Conservation (phyloP, 1,284 basidiomycete species). For the Marasmius oreades region DNA sequence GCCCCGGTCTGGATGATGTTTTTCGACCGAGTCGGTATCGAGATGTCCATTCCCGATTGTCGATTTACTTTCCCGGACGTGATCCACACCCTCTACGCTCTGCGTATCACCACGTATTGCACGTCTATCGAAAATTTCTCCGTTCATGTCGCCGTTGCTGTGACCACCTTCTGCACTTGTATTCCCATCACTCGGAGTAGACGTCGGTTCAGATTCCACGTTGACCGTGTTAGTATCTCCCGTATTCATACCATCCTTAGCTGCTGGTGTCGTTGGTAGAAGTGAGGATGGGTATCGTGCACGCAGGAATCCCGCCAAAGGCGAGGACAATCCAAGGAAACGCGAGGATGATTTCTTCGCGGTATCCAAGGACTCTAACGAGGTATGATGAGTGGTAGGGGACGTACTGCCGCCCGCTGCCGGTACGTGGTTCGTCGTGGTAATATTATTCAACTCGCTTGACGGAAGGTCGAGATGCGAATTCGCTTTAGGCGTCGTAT, state of each 20-base stretch:
- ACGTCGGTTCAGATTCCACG: slow-evolving; percentile 16
- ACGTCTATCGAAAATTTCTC: slow-evolving; percentile 54
- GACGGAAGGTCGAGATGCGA: slow-evolving; percentile 21
- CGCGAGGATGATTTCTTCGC: slow-evolving; percentile 32
- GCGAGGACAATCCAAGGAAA: slow-evolving; percentile 50
- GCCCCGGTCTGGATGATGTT: not conserved
- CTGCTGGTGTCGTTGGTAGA: slow-evolving; percentile 1
- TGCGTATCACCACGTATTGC: slow-evolving; percentile 45
- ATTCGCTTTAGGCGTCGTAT: slow-evolving; percentile 2
- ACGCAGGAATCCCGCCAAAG: slow-evolving; percentile 62
- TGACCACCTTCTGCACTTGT: too few species aligned
- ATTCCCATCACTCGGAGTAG: not conserved
- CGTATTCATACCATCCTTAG: slow-evolving; percentile 8
- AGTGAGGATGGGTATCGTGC: slow-evolving; percentile 49
- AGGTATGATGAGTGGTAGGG: slow-evolving; percentile 54
- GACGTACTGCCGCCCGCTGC: slow-evolving; percentile 29
- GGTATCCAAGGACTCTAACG: slow-evolving; percentile 31
- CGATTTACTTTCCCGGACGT: not conserved
- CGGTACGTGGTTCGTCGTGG: slow-evolving; percentile 20
- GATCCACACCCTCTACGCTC: slow-evolving; percentile 23
- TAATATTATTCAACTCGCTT: slow-evolving; percentile 28
- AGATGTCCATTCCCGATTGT: not conserved
- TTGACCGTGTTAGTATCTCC: slow-evolving; percentile 17
- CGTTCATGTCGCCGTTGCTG: slow-evolving; percentile 21
- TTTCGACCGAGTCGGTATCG: slow-evolving; percentile 1